Conservation (phyloP, 495 filamentous ascomycete genomes). For the Trichocladium uniseriatum region DNA sequence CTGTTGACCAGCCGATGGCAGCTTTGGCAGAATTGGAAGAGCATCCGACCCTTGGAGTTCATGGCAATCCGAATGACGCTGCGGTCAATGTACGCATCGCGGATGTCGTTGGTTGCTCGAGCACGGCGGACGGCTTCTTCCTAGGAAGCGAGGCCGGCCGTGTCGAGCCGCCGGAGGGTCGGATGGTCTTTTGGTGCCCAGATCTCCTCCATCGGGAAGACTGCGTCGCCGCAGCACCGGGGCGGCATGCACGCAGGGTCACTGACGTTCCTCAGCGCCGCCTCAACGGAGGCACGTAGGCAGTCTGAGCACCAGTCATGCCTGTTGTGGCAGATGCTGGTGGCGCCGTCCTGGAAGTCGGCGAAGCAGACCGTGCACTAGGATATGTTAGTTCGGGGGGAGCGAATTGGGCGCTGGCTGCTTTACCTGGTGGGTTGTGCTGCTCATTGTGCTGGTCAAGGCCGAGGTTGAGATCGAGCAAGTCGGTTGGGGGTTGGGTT, state of each 20-base stretch:
- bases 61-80: neutral
- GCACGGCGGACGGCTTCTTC: neutral
- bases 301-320: neutral
- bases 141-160: neutral
- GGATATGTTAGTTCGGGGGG: neutral
- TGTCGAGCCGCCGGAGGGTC: neutral
- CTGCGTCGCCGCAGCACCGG: neutral
- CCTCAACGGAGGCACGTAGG: neutral
- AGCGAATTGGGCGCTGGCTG: too few species aligned
- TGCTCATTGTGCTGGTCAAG: too few species aligned
- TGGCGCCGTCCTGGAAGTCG: neutral
- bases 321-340: neutral
- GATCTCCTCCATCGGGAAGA: neutral
- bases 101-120: neutral
- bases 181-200: neutral
- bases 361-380: neutral
- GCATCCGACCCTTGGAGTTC: neutral
- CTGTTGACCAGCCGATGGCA: neutral
- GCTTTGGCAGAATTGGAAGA: conserved; percentile 3
- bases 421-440: too few species aligned
- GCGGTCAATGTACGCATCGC: neutral
- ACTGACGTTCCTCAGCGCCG: neutral
- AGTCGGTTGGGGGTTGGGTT: too few species aligned
- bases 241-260: neutral
- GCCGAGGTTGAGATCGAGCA: too few species aligned